phyloP scores from a whole-genome alignment of 768 basidiomycete species.

The Auriscalpium orientale region DNA sequence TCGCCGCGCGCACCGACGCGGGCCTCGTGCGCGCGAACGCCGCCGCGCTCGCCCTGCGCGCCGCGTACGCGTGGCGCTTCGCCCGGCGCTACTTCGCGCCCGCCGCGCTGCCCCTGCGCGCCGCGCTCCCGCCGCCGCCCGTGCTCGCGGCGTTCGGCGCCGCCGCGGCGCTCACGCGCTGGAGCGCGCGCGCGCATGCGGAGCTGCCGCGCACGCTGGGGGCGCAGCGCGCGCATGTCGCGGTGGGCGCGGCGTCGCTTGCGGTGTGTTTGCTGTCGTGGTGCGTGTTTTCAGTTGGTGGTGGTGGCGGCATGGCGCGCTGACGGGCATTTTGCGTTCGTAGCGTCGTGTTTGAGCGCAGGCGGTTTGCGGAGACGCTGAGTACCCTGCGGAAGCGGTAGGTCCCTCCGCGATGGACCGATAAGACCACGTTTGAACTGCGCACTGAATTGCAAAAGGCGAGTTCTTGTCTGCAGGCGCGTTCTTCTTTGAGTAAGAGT shows the following conservation, averaged over 20 bases:
- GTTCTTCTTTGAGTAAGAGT: too few relatives aligned
- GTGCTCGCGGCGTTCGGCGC: conserved; percentile 21
- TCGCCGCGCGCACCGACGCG: conserved; percentile 44
- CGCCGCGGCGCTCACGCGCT: conserved; percentile 18
- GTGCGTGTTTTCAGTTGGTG: conserved; percentile 9
- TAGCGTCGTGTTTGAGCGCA: conserved; percentile 19
- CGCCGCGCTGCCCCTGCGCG: background rate
- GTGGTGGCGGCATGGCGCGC: background rate
- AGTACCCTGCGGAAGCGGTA: conserved; percentile 10
- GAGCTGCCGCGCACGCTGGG: conserved; percentile 14
- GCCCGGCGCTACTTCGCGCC: conserved; percentile 37
- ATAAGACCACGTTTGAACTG: too few relatives aligned
- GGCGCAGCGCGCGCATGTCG: conserved; percentile 21
- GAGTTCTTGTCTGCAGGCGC: too few relatives aligned
- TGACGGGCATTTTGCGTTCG: background rate
- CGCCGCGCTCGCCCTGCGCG: conserved; percentile 53
- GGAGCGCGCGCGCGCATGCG: conserved; percentile 15
- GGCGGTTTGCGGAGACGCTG: conserved; percentile 11
- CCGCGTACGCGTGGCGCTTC: conserved; percentile 52
- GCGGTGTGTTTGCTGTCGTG: conserved; percentile 19
- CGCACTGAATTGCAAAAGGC: too few relatives aligned
- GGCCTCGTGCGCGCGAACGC: conserved; percentile 76
- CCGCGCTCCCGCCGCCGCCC: conserved; percentile 18
- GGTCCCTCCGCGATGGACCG: background rate
- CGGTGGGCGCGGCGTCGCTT: conserved; percentile 17